These are phyloP conservation scores for Ogataea ramenticola DNA, from an alignment of 805 yeast species.

Conservation along the genomic window DNA sequence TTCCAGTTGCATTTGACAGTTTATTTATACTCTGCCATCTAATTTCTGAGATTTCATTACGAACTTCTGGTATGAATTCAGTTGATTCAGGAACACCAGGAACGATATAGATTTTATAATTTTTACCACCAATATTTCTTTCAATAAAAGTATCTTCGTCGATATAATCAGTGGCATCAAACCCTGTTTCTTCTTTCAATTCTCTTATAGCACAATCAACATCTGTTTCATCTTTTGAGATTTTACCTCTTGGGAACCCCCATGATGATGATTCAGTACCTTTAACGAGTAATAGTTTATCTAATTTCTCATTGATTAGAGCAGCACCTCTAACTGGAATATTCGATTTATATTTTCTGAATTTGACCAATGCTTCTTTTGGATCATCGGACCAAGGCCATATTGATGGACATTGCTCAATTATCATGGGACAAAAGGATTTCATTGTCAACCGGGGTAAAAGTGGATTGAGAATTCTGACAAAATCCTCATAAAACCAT, in stretches of 20 bases:
- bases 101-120: slow-evolving; percentile 74
- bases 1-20: slow-evolving; percentile 15
- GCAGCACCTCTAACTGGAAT: slow-evolving; percentile 98
- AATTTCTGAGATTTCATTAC: slow-evolving; percentile 81
- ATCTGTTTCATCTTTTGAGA: slow-evolving; percentile 87
- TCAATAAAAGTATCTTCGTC: slow-evolving; percentile 71
- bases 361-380: slow-evolving; percentile 67
- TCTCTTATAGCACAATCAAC: slow-evolving; percentile 87
- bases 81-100: slow-evolving; percentile 72
- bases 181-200: slow-evolving; percentile 89
- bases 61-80: slow-evolving; percentile 70
- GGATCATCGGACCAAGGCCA: slow-evolving; percentile 86
- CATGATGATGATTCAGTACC: slow-evolving; percentile 77
- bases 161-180: slow-evolving; percentile 63
- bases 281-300: slow-evolving; percentile 70
- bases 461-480: slow-evolving; percentile 61
- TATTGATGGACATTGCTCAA: slow-evolving; percentile 63
- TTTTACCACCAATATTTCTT: slow-evolving; percentile 74
- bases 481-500: slow-evolving; percentile 91
- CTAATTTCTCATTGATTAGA: slow-evolving; percentile 60
- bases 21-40: slow-evolving; percentile 66
- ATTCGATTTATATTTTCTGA: slow-evolving; percentile 76
- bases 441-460: slow-evolving; percentile 76
- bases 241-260: slow-evolving; percentile 97
- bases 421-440: slow-evolving; percentile 59